Conservation (phyloP, 108 stramenopile species). For the Conticribra guillardii region DNA sequence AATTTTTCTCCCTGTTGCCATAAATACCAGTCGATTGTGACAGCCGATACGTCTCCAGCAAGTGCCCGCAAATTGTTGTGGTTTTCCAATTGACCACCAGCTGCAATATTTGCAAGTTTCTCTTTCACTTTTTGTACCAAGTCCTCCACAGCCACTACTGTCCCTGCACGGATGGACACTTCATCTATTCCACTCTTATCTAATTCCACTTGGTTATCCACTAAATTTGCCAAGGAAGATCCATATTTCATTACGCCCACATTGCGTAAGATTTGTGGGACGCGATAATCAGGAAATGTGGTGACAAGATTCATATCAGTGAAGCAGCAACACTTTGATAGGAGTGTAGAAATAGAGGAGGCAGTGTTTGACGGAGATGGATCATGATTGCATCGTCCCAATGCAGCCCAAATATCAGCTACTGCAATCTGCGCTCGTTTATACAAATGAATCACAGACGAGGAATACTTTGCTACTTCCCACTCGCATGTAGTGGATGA, state of each 20-base stretch:
- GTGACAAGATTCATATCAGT: constrained; percentile 68
- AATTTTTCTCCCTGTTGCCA: constrained; percentile 86
- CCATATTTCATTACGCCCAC: constrained; percentile 69
- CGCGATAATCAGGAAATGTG: constrained; percentile 94
- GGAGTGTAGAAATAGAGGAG: neutral
- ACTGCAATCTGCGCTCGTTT: constrained; percentile 94
- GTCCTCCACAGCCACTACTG: constrained; percentile 87
- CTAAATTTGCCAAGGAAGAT: constrained; percentile 47
- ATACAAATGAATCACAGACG: constrained; percentile 68
- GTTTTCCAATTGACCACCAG: neutral
- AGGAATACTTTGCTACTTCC: constrained; percentile 25
- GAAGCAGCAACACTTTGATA: constrained; percentile 49
- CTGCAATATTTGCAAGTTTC: constrained; percentile 10
- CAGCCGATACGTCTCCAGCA: constrained; percentile 66
- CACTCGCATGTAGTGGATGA: constrained; percentile 13
- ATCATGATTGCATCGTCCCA: constrained; percentile 27
- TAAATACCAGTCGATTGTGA: constrained; percentile 87
- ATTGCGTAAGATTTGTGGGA: constrained; percentile 89
- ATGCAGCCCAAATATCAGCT: constrained; percentile 86
- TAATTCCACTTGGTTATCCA: constrained; percentile 69
- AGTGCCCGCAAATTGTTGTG: constrained; percentile 14
- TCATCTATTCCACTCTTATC: constrained; percentile 67
- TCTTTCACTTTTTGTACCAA: constrained; percentile 63
- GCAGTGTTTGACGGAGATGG: neutral
- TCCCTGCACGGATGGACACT: constrained; percentile 86